Evolutionary conservation across 2,329 filamentous ascomycete species (phyloP).

Genomic region (Myriosclerotinia scirpicola): DNA sequence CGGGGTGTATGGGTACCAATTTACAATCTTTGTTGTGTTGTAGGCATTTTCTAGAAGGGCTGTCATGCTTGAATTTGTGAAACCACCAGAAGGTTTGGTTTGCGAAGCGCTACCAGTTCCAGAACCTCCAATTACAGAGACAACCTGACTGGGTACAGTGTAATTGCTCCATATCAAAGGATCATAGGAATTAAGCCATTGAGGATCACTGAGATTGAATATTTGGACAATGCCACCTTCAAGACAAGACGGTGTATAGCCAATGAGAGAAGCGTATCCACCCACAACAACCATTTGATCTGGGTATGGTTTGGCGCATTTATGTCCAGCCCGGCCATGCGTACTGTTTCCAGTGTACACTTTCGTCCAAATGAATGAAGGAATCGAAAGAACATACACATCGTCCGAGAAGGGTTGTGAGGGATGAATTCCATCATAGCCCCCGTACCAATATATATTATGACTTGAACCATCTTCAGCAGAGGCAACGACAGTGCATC

Average conservation of each 20-base stretch:
- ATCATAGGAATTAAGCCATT: slow-evolving; percentile 71
- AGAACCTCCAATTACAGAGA: slow-evolving; percentile 60
- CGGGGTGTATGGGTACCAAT: slow-evolving; percentile 59
- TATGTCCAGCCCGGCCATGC: slow-evolving; percentile 63
- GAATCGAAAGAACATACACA: slow-evolving; percentile 72
- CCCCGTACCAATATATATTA: slow-evolving; percentile 77
- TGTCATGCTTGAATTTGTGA: slow-evolving; percentile 51
- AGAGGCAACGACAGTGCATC: slow-evolving; percentile 67
- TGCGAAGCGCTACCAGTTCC: slow-evolving; percentile 62
- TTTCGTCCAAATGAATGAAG: slow-evolving; percentile 70
- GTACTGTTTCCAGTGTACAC: slow-evolving; percentile 54
- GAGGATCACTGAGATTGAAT: slow-evolving; percentile 69
- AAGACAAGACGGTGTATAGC: slow-evolving; percentile 46
- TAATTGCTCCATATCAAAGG: slow-evolving; percentile 65
- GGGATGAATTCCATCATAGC: slow-evolving; percentile 57
- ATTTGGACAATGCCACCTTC: slow-evolving; percentile 56
- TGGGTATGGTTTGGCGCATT: slow-evolving; percentile 68
- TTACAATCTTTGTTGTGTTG: slow-evolving; percentile 54
- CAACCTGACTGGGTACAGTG: slow-evolving; percentile 60
- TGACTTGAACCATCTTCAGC: slow-evolving; percentile 72
- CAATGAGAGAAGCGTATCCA: slow-evolving; percentile 53
- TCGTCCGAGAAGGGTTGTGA: slow-evolving; percentile 61
- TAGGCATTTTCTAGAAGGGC: slow-evolving; percentile 58
- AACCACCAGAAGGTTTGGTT: slow-evolving; percentile 61
- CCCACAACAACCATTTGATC: slow-evolving; percentile 70